Base-by-base conservation (phyloP, 2,329 filamentous ascomycete species). In the Pseudogymnoascus sp. region DNA sequence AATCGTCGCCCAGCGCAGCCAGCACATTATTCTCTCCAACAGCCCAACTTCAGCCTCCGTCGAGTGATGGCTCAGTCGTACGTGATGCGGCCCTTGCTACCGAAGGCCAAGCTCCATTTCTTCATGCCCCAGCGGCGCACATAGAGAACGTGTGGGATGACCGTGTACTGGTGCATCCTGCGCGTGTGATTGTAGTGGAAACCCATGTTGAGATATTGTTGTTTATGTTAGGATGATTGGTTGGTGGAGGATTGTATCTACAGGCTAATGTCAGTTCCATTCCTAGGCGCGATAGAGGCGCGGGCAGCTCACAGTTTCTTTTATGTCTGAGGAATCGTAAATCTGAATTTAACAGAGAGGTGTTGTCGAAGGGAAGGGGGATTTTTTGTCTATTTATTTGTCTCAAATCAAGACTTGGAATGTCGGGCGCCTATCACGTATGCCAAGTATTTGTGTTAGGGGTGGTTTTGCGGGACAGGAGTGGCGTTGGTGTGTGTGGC, bases 51-150 rank as follows among this genome's bases (percentile, higher is more conserved):
- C 7, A 6, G 49, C 14, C 28, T 16, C 1, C 28, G 11, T 34
- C 3, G 9, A 21, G 28, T 34, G 49, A 56, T 11, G n/a, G n/a
- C 49, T 56, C 28, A 56, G 28, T 62, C 23, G 12, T 66, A 66
- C 3, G 65, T 66, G 7, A 64, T 36, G 31, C 59, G 37, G 14
- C 65, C 66, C 25, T 56, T 64, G 49, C 62, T 65, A 36, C 66
- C 66, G 37, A 67, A 66, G 11, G 63, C 59, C 61, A 67, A 40
- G 21, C 66, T 37, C 65, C 65, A 67, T 8, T 64, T 63, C 62
- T 65, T 67, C 56, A 67, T 21, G 9, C 66, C 66, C 66, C 66
- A 67, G 63, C 66, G 66, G 53, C 65, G 66, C 36, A 67, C 62
- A 59, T 67, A 67, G 12, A 67, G 66, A 3, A 67, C 65, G n/a